Percentiles rank a stretch among this genome's conserved stretches.
phyloP scores from a whole-genome alignment of 768 basidiomycete species.

The Steccherinum ochraceum region DNA sequence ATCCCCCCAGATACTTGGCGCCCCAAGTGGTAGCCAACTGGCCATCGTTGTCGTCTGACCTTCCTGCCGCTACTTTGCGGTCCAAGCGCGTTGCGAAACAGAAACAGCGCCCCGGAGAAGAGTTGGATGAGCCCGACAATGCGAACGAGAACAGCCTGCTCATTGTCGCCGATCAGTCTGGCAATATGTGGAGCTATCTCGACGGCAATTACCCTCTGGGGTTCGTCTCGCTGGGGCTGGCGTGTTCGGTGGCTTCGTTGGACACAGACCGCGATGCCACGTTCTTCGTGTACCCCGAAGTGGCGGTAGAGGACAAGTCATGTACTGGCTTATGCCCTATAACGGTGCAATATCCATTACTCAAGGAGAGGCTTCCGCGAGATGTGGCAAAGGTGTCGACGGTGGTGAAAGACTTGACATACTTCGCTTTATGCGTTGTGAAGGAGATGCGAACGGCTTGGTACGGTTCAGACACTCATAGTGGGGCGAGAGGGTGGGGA shows the following conservation, averaged over 20 bases:
- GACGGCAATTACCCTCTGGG: slow-evolving; percentile 77
- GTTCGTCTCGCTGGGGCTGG: slow-evolving; percentile 32
- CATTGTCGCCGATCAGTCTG: slow-evolving; percentile 49
- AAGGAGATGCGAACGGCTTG: slow-evolving; percentile 69
- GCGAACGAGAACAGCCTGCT: slow-evolving; percentile 54
- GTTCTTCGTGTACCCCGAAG: slow-evolving; percentile 27
- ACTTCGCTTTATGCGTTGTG: slow-evolving; percentile 64
- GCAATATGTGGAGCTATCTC: slow-evolving; percentile 58
- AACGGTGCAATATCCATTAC: slow-evolving; percentile 48
- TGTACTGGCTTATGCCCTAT: slow-evolving; percentile 35
- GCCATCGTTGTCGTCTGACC: slow-evolving; percentile 58
- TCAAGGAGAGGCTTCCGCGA: slow-evolving; percentile 48
- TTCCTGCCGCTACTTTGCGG: slow-evolving; percentile 54
- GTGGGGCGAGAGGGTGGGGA: slow-evolving; percentile 67
- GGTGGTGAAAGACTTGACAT: slow-evolving; percentile 60
- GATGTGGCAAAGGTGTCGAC: slow-evolving; percentile 70
- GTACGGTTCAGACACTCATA: slow-evolving; percentile 62
- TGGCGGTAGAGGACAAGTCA: slow-evolving; percentile 2
- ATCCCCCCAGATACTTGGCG: slow-evolving; percentile 34
- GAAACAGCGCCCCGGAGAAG: slow-evolving; percentile 22
- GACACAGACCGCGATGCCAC: slow-evolving; percentile 42
- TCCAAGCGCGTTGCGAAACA: slow-evolving; percentile 30
- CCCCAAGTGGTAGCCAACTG: slow-evolving; percentile 62
- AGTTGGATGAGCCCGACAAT: slow-evolving; percentile 42
- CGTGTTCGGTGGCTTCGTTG: slow-evolving; percentile 25